Evolutionary conservation across 2,329 filamentous ascomycete genomes (phyloP).

Genomic region (Colletotrichum sp.): DNA sequence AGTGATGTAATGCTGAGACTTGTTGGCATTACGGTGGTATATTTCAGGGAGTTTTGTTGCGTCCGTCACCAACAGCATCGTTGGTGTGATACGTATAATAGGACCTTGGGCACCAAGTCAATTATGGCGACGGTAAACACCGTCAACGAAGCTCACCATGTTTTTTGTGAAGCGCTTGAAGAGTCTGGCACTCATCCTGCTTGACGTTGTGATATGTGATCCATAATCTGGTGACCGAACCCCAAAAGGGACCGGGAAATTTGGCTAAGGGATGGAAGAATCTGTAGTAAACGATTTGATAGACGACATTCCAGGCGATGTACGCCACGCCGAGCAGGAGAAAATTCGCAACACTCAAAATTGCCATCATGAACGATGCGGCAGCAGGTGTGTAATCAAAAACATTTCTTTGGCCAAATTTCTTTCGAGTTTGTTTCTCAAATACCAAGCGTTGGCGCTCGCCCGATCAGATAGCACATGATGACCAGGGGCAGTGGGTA

Average conservation of each 20-base stretch:
- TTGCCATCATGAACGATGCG: conserved; percentile 31
- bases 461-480: neutral
- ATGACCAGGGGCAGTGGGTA: neutral
- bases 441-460: neutral
- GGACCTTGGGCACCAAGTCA: conserved; percentile 39
- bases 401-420: neutral
- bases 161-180: conserved; percentile 48
- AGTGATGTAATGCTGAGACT: conserved; percentile 63
- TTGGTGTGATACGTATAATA: conserved; percentile 57
- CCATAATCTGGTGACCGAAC: conserved; percentile 57
- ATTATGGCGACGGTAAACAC: neutral
- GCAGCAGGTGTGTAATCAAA: neutral
- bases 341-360: conserved; percentile 35
- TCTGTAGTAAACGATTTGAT: conserved; percentile 53
- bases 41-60: conserved; percentile 59
- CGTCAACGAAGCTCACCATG: conserved; percentile 42
- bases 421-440: neutral
- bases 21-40: conserved; percentile 60
- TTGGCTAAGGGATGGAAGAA: conserved; percentile 57
- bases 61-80: conserved; percentile 56
- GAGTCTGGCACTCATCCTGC: conserved; percentile 47
- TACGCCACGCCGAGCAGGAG: conserved; percentile 38
- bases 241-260: conserved; percentile 62
- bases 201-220: conserved; percentile 56
- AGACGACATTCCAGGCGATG: conserved; percentile 33